phyloP scores from a whole-genome alignment of 2,329 filamentous ascomycete genomes.

The Didymosphaeria variabile region DNA sequence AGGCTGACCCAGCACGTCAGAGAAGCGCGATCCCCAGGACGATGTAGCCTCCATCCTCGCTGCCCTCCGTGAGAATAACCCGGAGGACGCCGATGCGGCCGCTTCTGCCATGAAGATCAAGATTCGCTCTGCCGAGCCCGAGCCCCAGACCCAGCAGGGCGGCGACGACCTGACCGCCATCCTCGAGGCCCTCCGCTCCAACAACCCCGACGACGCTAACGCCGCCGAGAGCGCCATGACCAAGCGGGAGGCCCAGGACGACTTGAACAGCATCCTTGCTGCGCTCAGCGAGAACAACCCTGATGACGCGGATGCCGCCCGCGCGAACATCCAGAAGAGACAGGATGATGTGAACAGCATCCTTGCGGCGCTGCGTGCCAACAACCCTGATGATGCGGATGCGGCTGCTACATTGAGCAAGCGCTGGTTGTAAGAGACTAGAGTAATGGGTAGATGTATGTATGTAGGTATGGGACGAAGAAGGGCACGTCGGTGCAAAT shows the following conservation, averaged over 20 bases:
- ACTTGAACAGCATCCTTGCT: slow-evolving; percentile 28
- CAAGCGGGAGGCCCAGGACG: slow-evolving; percentile 23
- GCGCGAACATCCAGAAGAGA: slow-evolving; percentile 25
- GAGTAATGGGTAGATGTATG: neutral
- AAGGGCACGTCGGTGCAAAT: neutral
- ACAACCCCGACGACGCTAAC: slow-evolving; percentile 33
- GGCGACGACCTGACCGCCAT: slow-evolving; percentile 29
- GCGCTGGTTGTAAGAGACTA: slow-evolving; percentile 22
- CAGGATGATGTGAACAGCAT: slow-evolving; percentile 31
- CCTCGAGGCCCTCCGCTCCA: slow-evolving; percentile 29
- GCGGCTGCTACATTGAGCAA: slow-evolving; percentile 23
- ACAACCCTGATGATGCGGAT: slow-evolving; percentile 35
- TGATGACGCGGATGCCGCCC: slow-evolving; percentile 30
- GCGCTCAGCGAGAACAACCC: slow-evolving; percentile 29
- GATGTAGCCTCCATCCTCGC: slow-evolving; percentile 39
- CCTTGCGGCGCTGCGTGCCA: slow-evolving; percentile 31
- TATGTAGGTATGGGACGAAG: neutral
- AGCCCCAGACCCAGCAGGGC: slow-evolving; percentile 27
- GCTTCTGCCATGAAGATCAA: slow-evolving; percentile 38
- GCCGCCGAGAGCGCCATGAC: slow-evolving; percentile 13
- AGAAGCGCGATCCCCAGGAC: slow-evolving; percentile 27
- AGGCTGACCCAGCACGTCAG: slow-evolving; percentile 15
- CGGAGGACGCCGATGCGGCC: slow-evolving; percentile 37
- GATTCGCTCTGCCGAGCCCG: slow-evolving; percentile 29
- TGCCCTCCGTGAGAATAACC: slow-evolving; percentile 39